phyloP scores from a whole-genome alignment of 2,329 filamentous ascomycete genomes.

The Colletotrichum sp. region DNA sequence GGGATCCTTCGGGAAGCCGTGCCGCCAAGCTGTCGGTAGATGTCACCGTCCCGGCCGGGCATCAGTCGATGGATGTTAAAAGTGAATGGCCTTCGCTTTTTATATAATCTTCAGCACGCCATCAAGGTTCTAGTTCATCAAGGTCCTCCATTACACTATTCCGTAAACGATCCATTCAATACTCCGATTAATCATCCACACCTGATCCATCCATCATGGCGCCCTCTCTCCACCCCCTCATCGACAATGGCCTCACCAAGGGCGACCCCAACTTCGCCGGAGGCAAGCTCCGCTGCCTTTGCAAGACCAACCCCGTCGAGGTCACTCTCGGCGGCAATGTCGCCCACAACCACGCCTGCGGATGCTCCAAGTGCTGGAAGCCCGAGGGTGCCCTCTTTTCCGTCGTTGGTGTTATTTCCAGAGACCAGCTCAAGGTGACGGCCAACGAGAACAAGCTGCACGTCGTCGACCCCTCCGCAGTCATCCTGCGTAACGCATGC shows the following conservation, averaged over 20 bases:
- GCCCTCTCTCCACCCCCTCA: slow-evolving; percentile 62
- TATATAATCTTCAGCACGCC: neutral
- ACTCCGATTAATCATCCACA: neutral
- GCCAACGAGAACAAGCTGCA: slow-evolving; percentile 63
- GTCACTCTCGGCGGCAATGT: slow-evolving; percentile 64
- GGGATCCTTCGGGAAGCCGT: slow-evolving; percentile 10
- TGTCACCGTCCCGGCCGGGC: neutral
- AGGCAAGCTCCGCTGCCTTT: slow-evolving; percentile 68
- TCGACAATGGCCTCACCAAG: slow-evolving; percentile 66
- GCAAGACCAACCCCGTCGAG: slow-evolving; percentile 58
- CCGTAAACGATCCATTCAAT: neutral
- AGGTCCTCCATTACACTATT: neutral
- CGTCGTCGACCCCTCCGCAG: slow-evolving; percentile 59
- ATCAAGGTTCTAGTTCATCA: slow-evolving; percentile 10
- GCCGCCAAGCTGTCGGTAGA: slow-evolving; percentile 6
- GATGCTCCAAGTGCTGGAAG: slow-evolving; percentile 78
- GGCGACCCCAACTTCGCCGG: slow-evolving; percentile 60
- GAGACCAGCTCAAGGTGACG: slow-evolving; percentile 58
- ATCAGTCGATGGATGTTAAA: neutral
- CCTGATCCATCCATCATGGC: slow-evolving; percentile 29
- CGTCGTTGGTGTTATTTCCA: slow-evolving; percentile 65
- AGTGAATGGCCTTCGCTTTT: neutral
- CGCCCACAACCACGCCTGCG: slow-evolving; percentile 73
- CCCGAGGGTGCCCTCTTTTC: slow-evolving; percentile 68
- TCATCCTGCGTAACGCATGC: slow-evolving; percentile 67